Percentiles rank a stretch among this genome's conserved stretches.
Conservation (phyloP, 75 land plant genomes). For the Picea sitchensis region DNA sequence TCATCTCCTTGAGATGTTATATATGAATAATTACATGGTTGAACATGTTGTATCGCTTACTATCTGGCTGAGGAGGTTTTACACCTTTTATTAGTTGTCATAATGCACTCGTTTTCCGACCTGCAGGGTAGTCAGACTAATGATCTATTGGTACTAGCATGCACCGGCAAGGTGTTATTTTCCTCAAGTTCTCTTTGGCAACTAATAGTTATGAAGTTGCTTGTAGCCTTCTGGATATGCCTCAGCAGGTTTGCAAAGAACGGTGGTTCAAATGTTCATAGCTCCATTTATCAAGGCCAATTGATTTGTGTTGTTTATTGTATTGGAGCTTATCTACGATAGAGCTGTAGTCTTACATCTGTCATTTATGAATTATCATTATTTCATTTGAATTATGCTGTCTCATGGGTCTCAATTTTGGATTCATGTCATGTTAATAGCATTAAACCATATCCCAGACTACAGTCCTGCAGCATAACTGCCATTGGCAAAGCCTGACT, state of each 20-base stretch:
- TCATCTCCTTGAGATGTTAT: not conserved
- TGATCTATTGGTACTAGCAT: not conserved
- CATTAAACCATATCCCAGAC: too few species aligned
- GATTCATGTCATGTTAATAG: not conserved
- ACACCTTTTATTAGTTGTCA: not conserved
- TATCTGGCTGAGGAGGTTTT: too few species aligned
- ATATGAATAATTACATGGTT: not conserved
- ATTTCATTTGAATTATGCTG: not conserved
- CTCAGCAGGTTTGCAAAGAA: not conserved
- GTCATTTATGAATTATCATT: not conserved
- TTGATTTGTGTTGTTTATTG: not conserved
- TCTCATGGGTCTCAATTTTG: not conserved
- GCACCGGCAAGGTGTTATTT: not conserved
- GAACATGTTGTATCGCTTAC: not conserved
- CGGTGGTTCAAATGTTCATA: not conserved
- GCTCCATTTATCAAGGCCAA: not conserved
- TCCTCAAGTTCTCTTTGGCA: not conserved
- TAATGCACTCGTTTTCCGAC: not conserved
- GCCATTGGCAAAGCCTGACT: too few species aligned
- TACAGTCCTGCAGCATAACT: too few species aligned
- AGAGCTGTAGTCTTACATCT: not conserved
- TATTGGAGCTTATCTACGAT: not conserved
- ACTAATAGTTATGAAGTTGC: not conserved
- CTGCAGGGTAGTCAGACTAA: not conserved
- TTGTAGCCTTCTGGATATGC: not conserved